Conservation (phyloP, 371 early-diverging fungal species). For the Syncephalastrum sp. region DNA sequence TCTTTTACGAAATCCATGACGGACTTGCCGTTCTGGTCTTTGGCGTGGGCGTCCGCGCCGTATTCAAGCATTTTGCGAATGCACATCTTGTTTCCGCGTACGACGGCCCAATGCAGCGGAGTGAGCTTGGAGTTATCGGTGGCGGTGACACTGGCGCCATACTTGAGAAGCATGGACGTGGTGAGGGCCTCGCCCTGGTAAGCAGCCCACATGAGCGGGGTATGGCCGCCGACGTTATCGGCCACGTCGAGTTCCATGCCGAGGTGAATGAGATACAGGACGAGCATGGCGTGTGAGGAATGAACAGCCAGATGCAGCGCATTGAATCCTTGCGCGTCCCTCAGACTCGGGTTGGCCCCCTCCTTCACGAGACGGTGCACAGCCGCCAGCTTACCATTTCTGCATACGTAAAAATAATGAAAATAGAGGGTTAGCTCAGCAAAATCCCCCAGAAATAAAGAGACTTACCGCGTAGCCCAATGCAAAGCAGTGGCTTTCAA, state of each 20-base stretch:
- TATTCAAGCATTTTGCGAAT: conserved; percentile 52
- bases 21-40: conserved; percentile 42
- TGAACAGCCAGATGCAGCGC: conserved; percentile 92
- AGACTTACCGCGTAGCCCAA: conserved; percentile 73
- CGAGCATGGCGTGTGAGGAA: conserved; percentile 74
- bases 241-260: conserved; percentile 73
- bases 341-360: conserved; percentile 74
- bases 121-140: conserved; percentile 76
- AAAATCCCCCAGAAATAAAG: background rate
- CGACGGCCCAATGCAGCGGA: conserved; percentile 81
- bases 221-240: conserved; percentile 77
- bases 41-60: conserved; percentile 50
- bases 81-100: conserved; percentile 41
- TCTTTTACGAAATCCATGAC: conserved; percentile 53
- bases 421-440: background rate
- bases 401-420: conserved; percentile 10
- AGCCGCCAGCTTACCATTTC: conserved; percentile 73
- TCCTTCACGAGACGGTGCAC: conserved; percentile 71
- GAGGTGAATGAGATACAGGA: conserved; percentile 65
- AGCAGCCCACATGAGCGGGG: conserved; percentile 94
- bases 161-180: conserved; percentile 65
- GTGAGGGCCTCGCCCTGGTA: conserved; percentile 80
- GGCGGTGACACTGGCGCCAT: conserved; percentile 68
- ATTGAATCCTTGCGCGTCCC: conserved; percentile 88
- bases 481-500: conserved; percentile 85